These are phyloP conservation scores for Neurospora africana DNA, from an alignment of 495 filamentous ascomycete species.

Conservation along the genomic window DNA sequence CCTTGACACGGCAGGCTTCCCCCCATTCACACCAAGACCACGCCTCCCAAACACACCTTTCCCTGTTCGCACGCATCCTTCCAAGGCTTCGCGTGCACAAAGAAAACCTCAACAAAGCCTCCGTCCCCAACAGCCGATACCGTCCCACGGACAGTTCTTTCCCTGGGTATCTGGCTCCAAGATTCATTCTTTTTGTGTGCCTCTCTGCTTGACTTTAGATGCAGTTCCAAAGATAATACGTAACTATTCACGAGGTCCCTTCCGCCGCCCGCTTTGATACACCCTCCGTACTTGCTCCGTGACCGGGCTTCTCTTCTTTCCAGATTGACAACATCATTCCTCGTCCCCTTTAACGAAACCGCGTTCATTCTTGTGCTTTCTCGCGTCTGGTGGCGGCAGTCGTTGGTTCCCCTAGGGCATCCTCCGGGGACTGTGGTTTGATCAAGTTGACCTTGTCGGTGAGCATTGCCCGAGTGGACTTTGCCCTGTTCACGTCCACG, in stretches of 20 bases:
- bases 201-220: background rate
- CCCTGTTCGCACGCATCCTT: background rate
- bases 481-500: background rate
- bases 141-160: background rate
- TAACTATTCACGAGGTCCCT: background rate
- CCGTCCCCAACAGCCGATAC: constrained; percentile 2
- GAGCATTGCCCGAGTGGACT: background rate
- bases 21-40: background rate
- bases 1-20: background rate
- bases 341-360: background rate
- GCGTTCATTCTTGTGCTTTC: background rate
- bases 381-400: background rate
- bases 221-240: background rate
- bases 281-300: background rate
- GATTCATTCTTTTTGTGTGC: background rate
- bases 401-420: background rate
- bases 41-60: background rate
- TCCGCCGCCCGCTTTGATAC: background rate
- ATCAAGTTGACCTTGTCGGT: background rate
- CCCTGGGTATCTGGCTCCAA: background rate
- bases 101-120: background rate
- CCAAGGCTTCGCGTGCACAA: background rate
- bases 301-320: background rate
- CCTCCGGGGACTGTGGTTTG: background rate
- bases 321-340: background rate